A percentile compares a stretch with the other conserved stretches of the same genome.
phyloP scores from a whole-genome alignment of 2,329 filamentous ascomycete species.

The Raffaelea ambrosiae region DNA sequence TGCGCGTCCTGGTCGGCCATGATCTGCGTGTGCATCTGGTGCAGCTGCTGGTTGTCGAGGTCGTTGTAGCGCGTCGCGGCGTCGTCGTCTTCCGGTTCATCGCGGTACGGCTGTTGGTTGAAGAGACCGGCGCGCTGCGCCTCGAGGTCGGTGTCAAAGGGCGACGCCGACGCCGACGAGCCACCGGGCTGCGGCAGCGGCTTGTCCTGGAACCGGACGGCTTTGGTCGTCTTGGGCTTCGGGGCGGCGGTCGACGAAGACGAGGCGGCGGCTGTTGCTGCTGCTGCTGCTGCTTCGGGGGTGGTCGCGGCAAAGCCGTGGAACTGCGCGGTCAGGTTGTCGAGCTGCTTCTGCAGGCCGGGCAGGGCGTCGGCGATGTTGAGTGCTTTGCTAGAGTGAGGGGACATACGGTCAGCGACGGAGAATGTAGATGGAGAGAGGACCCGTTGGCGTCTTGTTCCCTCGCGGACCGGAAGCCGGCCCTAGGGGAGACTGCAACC shows the following conservation, averaged over 20 bases:
- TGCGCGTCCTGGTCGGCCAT: slow-evolving; percentile 88
- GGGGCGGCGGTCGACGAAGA: slow-evolving; percentile 22
- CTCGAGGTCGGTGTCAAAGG: slow-evolving; percentile 33
- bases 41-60: slow-evolving; percentile 76
- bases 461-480: too few species aligned
- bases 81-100: slow-evolving; percentile 53
- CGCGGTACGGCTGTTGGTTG: slow-evolving; percentile 51
- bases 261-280: slow-evolving; percentile 19
- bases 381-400: slow-evolving; percentile 33
- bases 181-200: slow-evolving; percentile 34
- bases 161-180: slow-evolving; percentile 36
- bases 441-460: too few species aligned
- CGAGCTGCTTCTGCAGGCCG: slow-evolving; percentile 63
- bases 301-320: slow-evolving; percentile 51
- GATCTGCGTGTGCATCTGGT: slow-evolving; percentile 72
- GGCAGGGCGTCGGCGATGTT: slow-evolving; percentile 55
- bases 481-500: too few species aligned
- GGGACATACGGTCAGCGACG: too few species aligned
- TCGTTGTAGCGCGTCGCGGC: slow-evolving; percentile 16
- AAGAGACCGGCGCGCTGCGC: slow-evolving; percentile 27
- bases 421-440: too few species aligned
- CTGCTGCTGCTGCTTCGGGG: slow-evolving; percentile 32
- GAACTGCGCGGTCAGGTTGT: slow-evolving; percentile 74
- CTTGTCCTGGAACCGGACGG: slow-evolving; percentile 75
- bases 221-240: slow-evolving; percentile 38